phyloP scores from a whole-genome alignment of 2,329 filamentous ascomycete species.

The Fusarium gaditjirri region DNA sequence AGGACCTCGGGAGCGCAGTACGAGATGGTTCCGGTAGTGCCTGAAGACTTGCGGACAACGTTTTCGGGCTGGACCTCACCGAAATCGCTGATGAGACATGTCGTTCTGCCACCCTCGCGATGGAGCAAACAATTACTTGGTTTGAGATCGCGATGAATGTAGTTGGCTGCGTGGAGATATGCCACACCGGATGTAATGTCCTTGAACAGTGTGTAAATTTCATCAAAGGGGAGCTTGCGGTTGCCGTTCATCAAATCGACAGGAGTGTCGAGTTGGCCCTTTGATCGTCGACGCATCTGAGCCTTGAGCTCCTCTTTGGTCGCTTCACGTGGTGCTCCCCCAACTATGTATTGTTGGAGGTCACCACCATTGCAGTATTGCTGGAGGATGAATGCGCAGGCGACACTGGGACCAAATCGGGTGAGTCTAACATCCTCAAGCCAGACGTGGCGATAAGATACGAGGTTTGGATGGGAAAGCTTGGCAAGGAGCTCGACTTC shows the following conservation, averaged over 20 bases:
- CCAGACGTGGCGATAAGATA: conserved; percentile 98
- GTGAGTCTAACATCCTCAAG: conserved; percentile 87
- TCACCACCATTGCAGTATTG: conserved; percentile 98
- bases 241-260: conserved; percentile 56
- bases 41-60: conserved; percentile 84
- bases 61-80: conserved; percentile 93
- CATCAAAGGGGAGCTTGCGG: conserved; percentile 75
- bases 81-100: conserved; percentile 95
- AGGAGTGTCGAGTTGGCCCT: conserved; percentile 75
- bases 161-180: conserved; percentile 89
- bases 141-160: conserved; percentile 96
- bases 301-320: conserved; percentile 91
- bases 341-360: conserved; percentile 86
- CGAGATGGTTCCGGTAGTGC: conserved; percentile 94
- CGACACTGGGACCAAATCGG: conserved; percentile 89
- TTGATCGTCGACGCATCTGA: conserved; percentile 83
- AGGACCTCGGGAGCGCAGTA: conserved; percentile 98
- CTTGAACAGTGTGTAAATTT: conserved; percentile 96
- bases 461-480: conserved; percentile 92
- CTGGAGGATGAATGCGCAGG: conserved; percentile 95
- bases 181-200: conserved; percentile 93
- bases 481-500: conserved; percentile 94
- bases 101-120: conserved; percentile 74
- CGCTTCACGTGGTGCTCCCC: conserved; percentile 68
- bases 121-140: conserved; percentile 95